Evolutionary conservation across 441 rosid species (phyloP).

Genomic region (Pelargonium cotyledonis): DNA sequence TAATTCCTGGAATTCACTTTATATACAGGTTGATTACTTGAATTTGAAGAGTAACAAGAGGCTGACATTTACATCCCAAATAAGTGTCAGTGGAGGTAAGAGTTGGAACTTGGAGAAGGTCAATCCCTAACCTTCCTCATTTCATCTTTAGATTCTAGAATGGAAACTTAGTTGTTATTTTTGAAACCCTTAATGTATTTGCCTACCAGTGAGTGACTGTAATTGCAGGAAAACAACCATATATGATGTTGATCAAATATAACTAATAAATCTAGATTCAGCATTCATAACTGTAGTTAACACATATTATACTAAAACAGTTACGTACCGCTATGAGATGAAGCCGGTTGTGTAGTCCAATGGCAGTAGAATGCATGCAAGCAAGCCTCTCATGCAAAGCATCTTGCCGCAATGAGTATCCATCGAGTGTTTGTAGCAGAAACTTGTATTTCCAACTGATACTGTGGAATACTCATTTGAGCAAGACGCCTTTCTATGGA

Average conservation of each 20-base stretch:
- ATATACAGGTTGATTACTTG: conserved; percentile 70
- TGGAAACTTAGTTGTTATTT: conserved; percentile 8
- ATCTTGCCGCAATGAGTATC: conserved; percentile 42
- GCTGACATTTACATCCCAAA: conserved; percentile 37
- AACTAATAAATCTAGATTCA: background rate
- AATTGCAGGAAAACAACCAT: background rate
- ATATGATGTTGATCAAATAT: background rate
- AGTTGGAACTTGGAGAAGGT: conserved; percentile 56
- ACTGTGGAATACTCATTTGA: conserved; percentile 51
- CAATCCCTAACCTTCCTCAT: conserved; percentile 35
- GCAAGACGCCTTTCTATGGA: conserved; percentile 43
- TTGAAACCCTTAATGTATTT: conserved; percentile 9
- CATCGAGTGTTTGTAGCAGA: conserved; percentile 6
- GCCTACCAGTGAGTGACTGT: background rate
- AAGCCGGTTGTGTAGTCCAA: conserved; percentile 8
- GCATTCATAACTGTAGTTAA: conserved; percentile 3
- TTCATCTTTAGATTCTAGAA: conserved; percentile 2
- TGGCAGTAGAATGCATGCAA: conserved; percentile 5
- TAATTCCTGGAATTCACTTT: conserved; percentile 1
- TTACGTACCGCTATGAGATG: conserved; percentile 17
- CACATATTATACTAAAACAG: conserved; percentile 2
- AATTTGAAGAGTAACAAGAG: conserved; percentile 75
- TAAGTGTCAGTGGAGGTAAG: conserved; percentile 36
- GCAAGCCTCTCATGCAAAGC: conserved; percentile 33
- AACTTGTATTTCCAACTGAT: background rate